Percentiles rank a stretch among this genome's conserved stretches.
phyloP scores from a whole-genome alignment of 2,329 filamentous ascomycete species.

The Alternaria triticina region DNA sequence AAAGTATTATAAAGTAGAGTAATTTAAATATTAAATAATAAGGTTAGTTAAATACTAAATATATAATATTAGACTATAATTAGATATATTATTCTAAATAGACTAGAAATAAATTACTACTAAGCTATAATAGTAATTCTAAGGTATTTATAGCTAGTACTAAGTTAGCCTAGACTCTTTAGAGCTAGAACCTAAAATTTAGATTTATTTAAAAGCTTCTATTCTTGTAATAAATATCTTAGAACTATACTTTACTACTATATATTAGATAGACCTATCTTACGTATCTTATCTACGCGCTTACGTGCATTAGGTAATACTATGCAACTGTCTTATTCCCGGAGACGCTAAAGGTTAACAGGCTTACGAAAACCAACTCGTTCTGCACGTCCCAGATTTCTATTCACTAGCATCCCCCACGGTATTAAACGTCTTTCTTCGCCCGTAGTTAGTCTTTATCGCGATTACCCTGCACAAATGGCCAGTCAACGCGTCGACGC shows the following conservation, averaged over 20 bases:
- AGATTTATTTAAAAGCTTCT: not conserved
- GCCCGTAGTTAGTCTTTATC: not conserved
- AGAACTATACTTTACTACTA: not conserved
- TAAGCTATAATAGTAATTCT: too few species aligned
- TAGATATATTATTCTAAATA: too few species aligned
- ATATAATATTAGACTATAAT: too few species aligned
- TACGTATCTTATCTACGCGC: not conserved
- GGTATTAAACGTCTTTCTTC: not conserved
- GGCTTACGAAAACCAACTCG: not conserved
- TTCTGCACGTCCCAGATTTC: not conserved
- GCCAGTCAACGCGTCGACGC: not conserved
- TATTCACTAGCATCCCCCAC: not conserved
- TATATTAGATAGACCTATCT: not conserved
- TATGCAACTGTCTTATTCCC: not conserved
- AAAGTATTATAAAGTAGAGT: too few species aligned
- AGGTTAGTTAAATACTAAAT: too few species aligned
- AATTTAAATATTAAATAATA: too few species aligned
- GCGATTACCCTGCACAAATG: not conserved
- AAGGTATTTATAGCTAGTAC: too few species aligned
- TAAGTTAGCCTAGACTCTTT: too few species aligned
- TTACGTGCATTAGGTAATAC: not conserved
- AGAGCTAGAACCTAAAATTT: too few species aligned
- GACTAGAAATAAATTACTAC: too few species aligned
- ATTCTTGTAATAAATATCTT: not conserved
- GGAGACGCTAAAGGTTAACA: not conserved